Conservation (phyloP, 1,284 basidiomycete genomes). For the Caloboletus firmus region DNA sequence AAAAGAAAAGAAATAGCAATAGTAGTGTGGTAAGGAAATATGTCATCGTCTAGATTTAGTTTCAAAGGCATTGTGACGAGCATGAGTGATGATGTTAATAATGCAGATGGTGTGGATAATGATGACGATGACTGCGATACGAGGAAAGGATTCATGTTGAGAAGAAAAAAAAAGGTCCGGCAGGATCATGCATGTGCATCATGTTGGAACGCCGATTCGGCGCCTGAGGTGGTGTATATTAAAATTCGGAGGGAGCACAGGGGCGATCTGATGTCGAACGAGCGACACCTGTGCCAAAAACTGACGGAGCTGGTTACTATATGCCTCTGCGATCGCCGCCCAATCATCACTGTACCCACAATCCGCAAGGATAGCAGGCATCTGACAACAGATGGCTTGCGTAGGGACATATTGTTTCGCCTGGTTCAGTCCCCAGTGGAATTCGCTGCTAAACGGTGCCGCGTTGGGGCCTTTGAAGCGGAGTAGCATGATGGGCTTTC, state of each 20-base stretch:
- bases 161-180: background rate
- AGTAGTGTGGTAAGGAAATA: background rate
- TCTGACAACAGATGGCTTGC: conserved; percentile 26
- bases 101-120: background rate
- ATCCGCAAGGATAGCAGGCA: conserved; percentile 21
- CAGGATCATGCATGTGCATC: background rate
- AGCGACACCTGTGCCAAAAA: conserved; percentile 34
- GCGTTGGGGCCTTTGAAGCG: conserved; percentile 37
- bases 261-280: conserved; percentile 33
- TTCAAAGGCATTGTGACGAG: background rate
- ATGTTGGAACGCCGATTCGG: conserved; percentile 26
- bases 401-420: conserved; percentile 29
- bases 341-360: conserved; percentile 32
- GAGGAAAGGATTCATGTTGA: background rate
- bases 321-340: conserved; percentile 33
- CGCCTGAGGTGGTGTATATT: conserved; percentile 36
- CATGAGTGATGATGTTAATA: background rate
- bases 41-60: conserved; percentile 16
- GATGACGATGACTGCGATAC: background rate
- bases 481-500: conserved; percentile 25
- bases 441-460: conserved; percentile 28
- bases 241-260: conserved; percentile 35
- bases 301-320: conserved; percentile 32
- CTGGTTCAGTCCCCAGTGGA: conserved; percentile 31
- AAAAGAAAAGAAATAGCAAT: background rate